phyloP scores from a whole-genome alignment of 495 filamentous ascomycete genomes.

The Collariella sp. region DNA sequence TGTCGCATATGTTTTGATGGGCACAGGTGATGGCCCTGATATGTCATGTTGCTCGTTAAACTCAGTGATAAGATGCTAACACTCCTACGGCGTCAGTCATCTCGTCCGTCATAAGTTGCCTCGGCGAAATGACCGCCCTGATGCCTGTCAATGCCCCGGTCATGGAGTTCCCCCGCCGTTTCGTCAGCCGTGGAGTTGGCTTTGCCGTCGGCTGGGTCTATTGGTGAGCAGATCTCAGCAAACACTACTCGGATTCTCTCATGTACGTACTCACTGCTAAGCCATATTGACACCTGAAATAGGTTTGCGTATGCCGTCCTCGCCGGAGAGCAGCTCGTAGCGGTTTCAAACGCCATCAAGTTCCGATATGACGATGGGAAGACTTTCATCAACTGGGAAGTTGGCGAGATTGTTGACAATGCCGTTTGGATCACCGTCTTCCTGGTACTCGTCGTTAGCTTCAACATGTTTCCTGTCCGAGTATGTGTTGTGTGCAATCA shows the following conservation, averaged over 20 bases:
- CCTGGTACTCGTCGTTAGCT: conserved; percentile 29
- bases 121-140: conserved; percentile 47
- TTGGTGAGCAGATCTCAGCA: conserved; percentile 31
- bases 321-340: conserved; percentile 37
- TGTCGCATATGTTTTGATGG: conserved; percentile 36
- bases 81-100: conserved; percentile 25
- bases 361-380: conserved; percentile 38
- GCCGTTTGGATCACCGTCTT: conserved; percentile 38
- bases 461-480: conserved; percentile 41
- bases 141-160: conserved; percentile 44
- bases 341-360: conserved; percentile 36
- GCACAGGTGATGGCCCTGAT: conserved; percentile 17
- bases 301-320: conserved; percentile 40
- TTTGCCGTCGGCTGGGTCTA: conserved; percentile 49
- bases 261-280: too few relatives aligned
- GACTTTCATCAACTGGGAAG: conserved; percentile 32
- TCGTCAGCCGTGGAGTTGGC: conserved; percentile 40
- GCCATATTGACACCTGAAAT: neutral
- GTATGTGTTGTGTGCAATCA: too few relatives aligned
- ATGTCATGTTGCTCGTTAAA: neutral
- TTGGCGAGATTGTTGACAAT: conserved; percentile 29
- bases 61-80: neutral
- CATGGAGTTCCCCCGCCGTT: conserved; percentile 43
- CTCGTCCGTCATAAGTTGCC: conserved; percentile 42
- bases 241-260: too few relatives aligned